Conservation (phyloP, 2,329 filamentous ascomycete species). For the Bipolaris oryzae region DNA sequence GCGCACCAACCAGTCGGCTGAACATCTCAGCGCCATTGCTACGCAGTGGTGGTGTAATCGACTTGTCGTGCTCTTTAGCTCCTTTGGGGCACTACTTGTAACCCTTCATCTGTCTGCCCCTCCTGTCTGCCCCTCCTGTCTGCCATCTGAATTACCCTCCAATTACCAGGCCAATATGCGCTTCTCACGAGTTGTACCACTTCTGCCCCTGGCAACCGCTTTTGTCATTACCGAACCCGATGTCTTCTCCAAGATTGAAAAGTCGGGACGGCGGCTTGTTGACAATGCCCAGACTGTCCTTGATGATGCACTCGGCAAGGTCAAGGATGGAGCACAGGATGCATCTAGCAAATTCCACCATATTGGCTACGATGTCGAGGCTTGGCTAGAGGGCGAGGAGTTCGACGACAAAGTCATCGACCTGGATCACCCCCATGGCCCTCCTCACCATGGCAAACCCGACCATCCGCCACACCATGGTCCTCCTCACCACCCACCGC, state of each 20-base stretch:
- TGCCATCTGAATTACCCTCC: constrained; percentile 12
- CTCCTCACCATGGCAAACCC: constrained; percentile 34
- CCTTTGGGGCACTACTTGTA: constrained; percentile 16
- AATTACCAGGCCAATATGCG: constrained; percentile 51
- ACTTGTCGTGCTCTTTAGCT: constrained; percentile 26
- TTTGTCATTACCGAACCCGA: constrained; percentile 61
- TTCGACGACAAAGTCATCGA: constrained; percentile 44
- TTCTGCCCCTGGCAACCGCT: constrained; percentile 58
- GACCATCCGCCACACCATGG: constrained; percentile 33
- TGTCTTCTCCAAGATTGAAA: constrained; percentile 49
- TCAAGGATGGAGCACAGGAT: constrained; percentile 45
- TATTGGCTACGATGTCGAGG: constrained; percentile 53
- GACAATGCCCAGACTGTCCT: constrained; percentile 48
- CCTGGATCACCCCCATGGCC: constrained; percentile 43
- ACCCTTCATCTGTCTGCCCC: constrained; percentile 8
- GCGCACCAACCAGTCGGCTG: not conserved
- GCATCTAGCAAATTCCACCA: constrained; percentile 52
- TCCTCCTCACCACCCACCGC: constrained; percentile 45
- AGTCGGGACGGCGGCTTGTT: constrained; percentile 26
- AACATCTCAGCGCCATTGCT: constrained; percentile 17
- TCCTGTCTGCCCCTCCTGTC: constrained; percentile 1
- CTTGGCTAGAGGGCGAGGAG: constrained; percentile 53
- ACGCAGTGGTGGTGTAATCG: constrained; percentile 42
- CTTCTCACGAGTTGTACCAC: constrained; percentile 55
- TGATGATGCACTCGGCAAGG: constrained; percentile 52